Conservation (phyloP, 2,329 filamentous ascomycete species). For the Chaetothyriales sp. region DNA sequence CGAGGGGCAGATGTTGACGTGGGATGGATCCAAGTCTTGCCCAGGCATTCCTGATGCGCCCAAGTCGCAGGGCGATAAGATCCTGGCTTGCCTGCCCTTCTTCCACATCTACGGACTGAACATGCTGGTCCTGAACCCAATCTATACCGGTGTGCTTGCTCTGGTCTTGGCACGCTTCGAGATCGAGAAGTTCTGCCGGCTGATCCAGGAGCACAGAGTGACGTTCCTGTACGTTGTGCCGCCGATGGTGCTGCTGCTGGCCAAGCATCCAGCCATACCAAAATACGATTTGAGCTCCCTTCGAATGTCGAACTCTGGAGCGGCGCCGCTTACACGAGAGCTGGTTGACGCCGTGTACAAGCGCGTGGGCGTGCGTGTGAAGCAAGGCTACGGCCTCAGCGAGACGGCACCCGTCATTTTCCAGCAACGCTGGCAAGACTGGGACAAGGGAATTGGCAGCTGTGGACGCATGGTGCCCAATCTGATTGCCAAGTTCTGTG, state of each 20-base stretch:
- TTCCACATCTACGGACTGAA: constrained; percentile 83
- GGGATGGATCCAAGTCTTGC: constrained; percentile 37
- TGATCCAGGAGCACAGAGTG: constrained; percentile 61
- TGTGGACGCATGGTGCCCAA: constrained; percentile 68
- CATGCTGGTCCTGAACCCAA: constrained; percentile 54
- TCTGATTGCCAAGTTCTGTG: constrained; percentile 69
- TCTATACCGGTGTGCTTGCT: constrained; percentile 52
- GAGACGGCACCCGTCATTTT: constrained; percentile 75
- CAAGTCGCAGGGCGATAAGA: constrained; percentile 49
- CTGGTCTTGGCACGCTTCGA: constrained; percentile 71
- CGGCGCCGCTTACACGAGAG: constrained; percentile 69
- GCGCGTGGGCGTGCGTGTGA: constrained; percentile 64
- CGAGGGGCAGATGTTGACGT: constrained; percentile 44
- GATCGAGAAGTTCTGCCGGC: constrained; percentile 60
- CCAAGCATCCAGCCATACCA: constrained; percentile 62
- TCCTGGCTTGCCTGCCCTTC: constrained; percentile 72
- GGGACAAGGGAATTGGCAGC: constrained; percentile 61
- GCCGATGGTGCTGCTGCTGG: constrained; percentile 65
- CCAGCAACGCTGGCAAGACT: constrained; percentile 60
- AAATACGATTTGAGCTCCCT: constrained; percentile 70
- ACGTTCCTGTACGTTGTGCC: constrained; percentile 75
- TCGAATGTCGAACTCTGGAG: constrained; percentile 75
- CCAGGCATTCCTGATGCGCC: constrained; percentile 14
- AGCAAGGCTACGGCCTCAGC: constrained; percentile 83
- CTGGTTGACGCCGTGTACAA: constrained; percentile 63